Evolutionary conservation across 176 grass and related monocot genomes (phyloP), one percentile per base, ranked within the genome.

Genomic region (Aechmea fasciata): DNA sequence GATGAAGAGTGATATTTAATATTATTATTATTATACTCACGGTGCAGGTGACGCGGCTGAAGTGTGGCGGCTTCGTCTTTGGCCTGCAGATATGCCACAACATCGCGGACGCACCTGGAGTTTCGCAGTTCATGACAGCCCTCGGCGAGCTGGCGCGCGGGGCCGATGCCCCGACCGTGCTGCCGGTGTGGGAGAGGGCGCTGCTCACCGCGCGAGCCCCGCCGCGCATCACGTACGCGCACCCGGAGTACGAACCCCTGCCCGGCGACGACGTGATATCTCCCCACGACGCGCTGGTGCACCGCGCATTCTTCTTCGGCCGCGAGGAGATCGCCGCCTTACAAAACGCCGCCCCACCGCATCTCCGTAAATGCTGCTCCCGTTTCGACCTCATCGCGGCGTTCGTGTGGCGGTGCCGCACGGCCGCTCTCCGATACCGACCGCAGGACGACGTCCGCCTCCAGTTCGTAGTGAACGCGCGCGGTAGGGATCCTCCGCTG

Each of bases 381-480:
- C 57, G 70, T 10, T 83, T 79, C 72, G 81, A 83, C 3, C 49
- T 83, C 2, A 51, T 79, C 52, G 51, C 70, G 18, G 64, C 75
- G 9, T 66, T 61, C n/a, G 12, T 73, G 13, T 83, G 75, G 74
- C 24, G 67, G 49, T 72, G 69, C 69, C 69, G 75, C 17, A 19
- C 69, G 9, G 54, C 65, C 13, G 63, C 75, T 7, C 63, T 83
- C 13, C 64, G 49, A 55, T 83, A 83, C n/a, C 17, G 15, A 11
- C 48, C 63, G 49, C 23, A 74, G 1, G 61, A 23, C 11, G 64
- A 69, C 23, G 52, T 78, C 19, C 68, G 69, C 20, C 15, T 55
- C 1, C 69, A 50, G 51, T 83, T 83, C 48, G 61, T 77, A 10
- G 81, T 78, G 14, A 83, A 73, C 67, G 74, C 69, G 12, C 74